Evolutionary conservation across 164 flowering plant genomes (phyloP), one percentile per base, ranked within the genome.

Genomic region (Houttuynia cordata): DNA sequence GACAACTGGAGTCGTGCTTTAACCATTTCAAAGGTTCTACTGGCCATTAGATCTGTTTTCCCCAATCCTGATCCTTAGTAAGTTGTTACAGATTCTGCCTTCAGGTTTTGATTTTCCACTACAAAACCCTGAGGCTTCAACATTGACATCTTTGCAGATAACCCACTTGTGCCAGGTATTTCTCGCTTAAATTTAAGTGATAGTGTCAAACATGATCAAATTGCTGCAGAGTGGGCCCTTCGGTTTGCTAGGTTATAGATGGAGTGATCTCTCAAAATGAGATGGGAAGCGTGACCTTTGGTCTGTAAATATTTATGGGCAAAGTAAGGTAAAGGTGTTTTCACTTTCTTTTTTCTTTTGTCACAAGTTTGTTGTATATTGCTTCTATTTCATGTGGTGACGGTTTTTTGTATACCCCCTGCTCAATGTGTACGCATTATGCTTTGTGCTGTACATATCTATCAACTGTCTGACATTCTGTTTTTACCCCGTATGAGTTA

Each of bases 1-100:
- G 87, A 85, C 54, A 66, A 83, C 41, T 94, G 97, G 96, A 91
- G 96, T 72, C 99, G 97, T n/a, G 90, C 99, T 70, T 73, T 83
- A 51, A 91, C 99, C 53, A 80, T 94, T 67, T 83, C 90, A n/a
- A 85, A 82, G 73, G 81, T 94, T 63, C 79, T 94, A 34, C 72
- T 75, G 61, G 90, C 95, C 14, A 74, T 91, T 65, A 80, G 82
- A 81, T 81, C 96, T 20, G 73, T 86, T 47, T 84, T 94, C 73
- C 74, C 78, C 22, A 82, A 74, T 57, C 96, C 99, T 57, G 88
- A 87, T 15, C 81, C 90, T 14, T 81, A n/a, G 97, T 88, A 75
- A 72, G 91, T 75, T 22, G 53, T 42, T 47, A n/a, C 55, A 30
- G 57, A 42, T 54, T 25, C 58, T 41, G 14, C 34, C 18, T 19